phyloP scores from a whole-genome alignment of 148 eudicot genomes.

The Fagopyrum tataricum region DNA sequence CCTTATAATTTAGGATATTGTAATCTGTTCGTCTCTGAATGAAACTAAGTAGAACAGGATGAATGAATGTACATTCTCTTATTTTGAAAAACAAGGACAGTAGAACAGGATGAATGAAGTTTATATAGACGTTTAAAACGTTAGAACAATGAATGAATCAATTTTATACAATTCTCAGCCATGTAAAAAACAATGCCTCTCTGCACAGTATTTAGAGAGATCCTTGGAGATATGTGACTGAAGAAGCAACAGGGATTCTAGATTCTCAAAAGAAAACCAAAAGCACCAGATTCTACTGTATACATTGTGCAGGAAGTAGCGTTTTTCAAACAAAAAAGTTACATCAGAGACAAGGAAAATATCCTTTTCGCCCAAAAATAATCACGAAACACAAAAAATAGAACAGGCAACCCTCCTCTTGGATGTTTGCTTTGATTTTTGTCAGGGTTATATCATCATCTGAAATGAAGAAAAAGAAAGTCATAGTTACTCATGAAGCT shows the following conservation, averaged over 20 bases:
- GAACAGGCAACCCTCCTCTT: background rate
- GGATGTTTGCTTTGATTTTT: background rate
- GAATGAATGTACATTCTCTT: background rate
- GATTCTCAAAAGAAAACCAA: background rate
- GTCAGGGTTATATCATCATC: conserved; percentile 1
- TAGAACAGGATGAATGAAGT: background rate
- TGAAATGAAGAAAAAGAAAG: background rate
- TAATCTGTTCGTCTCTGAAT: background rate
- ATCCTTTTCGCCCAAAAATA: background rate
- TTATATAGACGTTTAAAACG: no score
- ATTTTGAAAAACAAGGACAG: no score
- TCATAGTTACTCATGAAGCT: no score
- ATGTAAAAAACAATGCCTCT: no score
- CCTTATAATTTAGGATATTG: background rate
- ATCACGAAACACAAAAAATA: background rate
- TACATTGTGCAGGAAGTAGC: background rate
- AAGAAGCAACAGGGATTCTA: background rate
- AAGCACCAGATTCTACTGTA: background rate
- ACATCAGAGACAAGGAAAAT: background rate
- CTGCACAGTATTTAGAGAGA: no score
- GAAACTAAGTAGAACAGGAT: background rate
- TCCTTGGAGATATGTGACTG: background rate
- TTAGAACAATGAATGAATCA: background rate
- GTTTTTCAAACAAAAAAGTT: background rate
- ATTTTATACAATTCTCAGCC: background rate